These are phyloP conservation scores for Podospora anserina DNA, from an alignment of 495 filamentous ascomycete species.

Conservation along the genomic window DNA sequence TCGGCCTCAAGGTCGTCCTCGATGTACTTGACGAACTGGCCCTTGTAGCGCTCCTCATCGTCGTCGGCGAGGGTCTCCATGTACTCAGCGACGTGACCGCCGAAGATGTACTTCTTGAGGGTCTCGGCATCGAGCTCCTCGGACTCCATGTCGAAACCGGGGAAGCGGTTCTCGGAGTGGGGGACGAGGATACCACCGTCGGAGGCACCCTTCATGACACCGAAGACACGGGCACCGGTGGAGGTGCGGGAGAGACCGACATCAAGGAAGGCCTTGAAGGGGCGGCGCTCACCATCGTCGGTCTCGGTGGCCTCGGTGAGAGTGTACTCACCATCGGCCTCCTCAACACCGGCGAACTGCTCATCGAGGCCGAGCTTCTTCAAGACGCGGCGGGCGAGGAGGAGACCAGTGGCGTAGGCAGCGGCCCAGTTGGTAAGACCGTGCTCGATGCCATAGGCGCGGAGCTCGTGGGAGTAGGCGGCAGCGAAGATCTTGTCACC, in stretches of 20 bases:
- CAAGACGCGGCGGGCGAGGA: conserved; percentile 92
- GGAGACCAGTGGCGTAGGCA: conserved; percentile 92
- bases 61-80: conserved; percentile 99
- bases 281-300: conserved; percentile 81
- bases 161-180: conserved; percentile 99
- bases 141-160: conserved; percentile 91
- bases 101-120: conserved; percentile 98
- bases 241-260: conserved; percentile 96
- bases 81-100: conserved; percentile 97
- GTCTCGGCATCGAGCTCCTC: conserved; percentile 96
- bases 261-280: conserved; percentile 98
- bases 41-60: conserved; percentile 99
- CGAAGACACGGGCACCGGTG: conserved; percentile 97
- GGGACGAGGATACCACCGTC: conserved; percentile 96
- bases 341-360: conserved; percentile 88
- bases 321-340: conserved; percentile 88
- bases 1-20: conserved; percentile 96
- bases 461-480: conserved; percentile 97
- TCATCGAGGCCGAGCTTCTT: conserved; percentile 94
- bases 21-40: conserved; percentile 94
- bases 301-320: conserved; percentile 89
- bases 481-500: conserved; percentile 93
- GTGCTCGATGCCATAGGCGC: conserved; percentile 93
- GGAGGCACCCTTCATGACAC: conserved; percentile 98
- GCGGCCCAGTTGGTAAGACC: conserved; percentile 99